Conservation (phyloP, 306 rosid genomes). For the Cicer yamashitae region DNA sequence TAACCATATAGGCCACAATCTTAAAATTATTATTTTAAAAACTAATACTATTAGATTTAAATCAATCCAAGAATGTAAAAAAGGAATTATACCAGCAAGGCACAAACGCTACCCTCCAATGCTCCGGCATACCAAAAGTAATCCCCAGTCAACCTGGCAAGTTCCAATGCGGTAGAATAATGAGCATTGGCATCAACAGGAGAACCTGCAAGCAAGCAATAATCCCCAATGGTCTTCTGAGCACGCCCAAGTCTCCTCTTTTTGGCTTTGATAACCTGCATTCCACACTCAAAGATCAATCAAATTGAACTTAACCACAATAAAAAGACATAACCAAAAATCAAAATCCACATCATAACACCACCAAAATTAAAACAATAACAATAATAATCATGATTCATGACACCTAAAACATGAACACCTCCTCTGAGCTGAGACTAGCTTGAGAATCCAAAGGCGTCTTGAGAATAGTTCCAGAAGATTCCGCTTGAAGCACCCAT, state of each 20-base stretch:
- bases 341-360: conserved; percentile 27
- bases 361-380: conserved; percentile 23
- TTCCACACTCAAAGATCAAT: conserved; percentile 41
- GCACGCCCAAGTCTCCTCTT: conserved; percentile 97
- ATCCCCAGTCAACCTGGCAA: conserved; percentile 89
- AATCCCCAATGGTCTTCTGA: conserved; percentile 96
- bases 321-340: neutral
- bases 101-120: conserved; percentile 92
- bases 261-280: conserved; percentile 94
- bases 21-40: neutral
- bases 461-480: conserved; percentile 95
- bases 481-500: conserved; percentile 97
- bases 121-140: conserved; percentile 98
- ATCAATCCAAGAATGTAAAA: neutral
- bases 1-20: neutral
- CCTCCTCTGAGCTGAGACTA: conserved; percentile 99
- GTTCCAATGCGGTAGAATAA: conserved; percentile 85
- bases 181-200: conserved; percentile 98
- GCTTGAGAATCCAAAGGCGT: conserved; percentile 99
- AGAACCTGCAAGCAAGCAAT: conserved; percentile 93
- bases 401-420: conserved; percentile 99
- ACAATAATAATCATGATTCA: conserved; percentile 39
- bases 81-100: conserved; percentile 70
- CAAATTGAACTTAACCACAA: conserved; percentile 28
- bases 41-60: neutral